Evolutionary conservation across 371 early-diverging fungal species (phyloP), one percentile per base, ranked within the genome.

Genomic region (Lichtheimia ramosa): DNA sequence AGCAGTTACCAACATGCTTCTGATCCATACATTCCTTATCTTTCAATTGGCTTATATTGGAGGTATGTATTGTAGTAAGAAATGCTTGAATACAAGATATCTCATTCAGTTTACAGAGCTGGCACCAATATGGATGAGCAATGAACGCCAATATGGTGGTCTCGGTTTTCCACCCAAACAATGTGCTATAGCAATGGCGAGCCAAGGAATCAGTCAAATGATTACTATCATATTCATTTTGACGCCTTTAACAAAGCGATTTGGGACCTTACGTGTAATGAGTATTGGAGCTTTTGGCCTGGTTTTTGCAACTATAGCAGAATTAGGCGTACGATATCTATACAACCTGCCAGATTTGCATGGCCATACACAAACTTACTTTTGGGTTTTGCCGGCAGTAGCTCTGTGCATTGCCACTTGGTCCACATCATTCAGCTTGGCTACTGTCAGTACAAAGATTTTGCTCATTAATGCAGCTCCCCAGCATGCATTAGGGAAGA

Each of bases 121-220:
- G 34, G 48, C 58, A 39, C 59, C 63, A 16, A 64, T 56, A 15
- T 67, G 65, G 64, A 49, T 62, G 3, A 57, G 60, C 12, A 68
- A 43, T n/a, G 28, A 49, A 18, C 52, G 51, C 8, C 24, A 40
- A 14, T 28, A 18, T 24, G 91, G 87, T 51, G 91, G 92, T 0
- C 76, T 91, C 2, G 83, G 75, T 1, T 83, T 87, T 56, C 62
- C 58, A 5, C 54, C 83, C 1, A 64, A 70, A 4, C 68, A 81
- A 16, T 82, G 88, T 48, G 89, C 89, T 23, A 51, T 74, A 14
- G 75, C 80, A 1, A 57, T 89, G 43, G 71, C 85, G 1, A 54
- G 83, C 23, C 67, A 74, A 5, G 85, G 87, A 3, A 41, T 74
- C 0, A 48, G 79, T 4, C 79, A 81, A 0, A 39, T 91, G 8